Base-by-base conservation (phyloP, 2,329 filamentous ascomycete species). In the Periconia sp. region DNA sequence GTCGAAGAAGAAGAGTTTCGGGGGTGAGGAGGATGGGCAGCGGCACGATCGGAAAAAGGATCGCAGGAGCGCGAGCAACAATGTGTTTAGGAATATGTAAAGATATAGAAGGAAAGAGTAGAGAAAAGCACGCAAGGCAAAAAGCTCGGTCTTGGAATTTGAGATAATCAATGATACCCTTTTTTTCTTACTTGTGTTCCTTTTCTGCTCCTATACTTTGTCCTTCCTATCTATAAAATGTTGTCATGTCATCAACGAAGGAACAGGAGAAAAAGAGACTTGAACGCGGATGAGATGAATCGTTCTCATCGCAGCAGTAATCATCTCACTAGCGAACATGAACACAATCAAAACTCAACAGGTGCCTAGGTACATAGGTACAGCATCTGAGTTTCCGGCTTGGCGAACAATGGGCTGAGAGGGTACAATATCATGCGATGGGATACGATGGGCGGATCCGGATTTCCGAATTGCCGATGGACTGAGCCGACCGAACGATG, bases 1-100 rank as follows among this genome's bases (percentile, higher is more conserved):
- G 64, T 74, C 72, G 65, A 74, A 64, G 58, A 68, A 67, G 59
- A 56, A 53, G 13, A 37, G 11, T 5, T 13, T n/a, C 13, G 33
- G 11, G 33, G 15, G 33, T 37, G 69, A 70, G 31, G 70, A 70
- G 9, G 57, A 56, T 23, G 59, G 60, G 7, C 54, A 68, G 45
- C 61, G 66, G 41, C 55, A 58, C 33, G 68, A 70, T 50, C 59
- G 70, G 70, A 77, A 76, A 61, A 78, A 78, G 53, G 76, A 79
- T 27, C 83, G 89, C 64, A 79, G 89, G 64, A 92, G 88, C 73
- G 90, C 90, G 47, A 91, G 88, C 74, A 82, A 82, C 49, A 92
- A 93, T 74, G 86, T 86, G 41, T 90, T 92, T 72, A 83, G 88
- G 70, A 82, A 80, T 66, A 81, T 90, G 79, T 88, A 68, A 53